phyloP scores from a whole-genome alignment of 1,284 basidiomycete genomes.

The Apiotrichum sp. region DNA sequence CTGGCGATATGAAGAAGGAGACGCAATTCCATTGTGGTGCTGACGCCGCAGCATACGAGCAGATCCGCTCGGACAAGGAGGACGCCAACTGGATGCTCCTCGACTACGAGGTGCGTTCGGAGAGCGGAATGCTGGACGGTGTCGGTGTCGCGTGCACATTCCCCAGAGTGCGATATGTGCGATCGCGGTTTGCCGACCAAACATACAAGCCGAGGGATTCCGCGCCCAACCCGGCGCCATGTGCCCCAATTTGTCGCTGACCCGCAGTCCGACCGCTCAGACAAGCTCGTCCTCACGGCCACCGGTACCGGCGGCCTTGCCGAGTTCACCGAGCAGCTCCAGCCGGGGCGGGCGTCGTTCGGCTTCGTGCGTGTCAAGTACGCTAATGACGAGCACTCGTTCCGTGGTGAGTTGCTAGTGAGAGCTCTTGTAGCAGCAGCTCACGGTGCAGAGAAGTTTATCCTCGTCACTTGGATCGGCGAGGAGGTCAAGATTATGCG shows the following conservation, averaged over 20 bases:
- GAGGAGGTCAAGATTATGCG: slow-evolving; percentile 79
- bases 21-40: background rate
- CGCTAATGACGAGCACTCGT: slow-evolving; percentile 64
- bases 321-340: slow-evolving; percentile 67
- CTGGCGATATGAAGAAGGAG: too few species aligned
- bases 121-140: too few species aligned
- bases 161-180: too few species aligned
- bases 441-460: slow-evolving; percentile 65
- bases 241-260: slow-evolving; percentile 5
- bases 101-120: slow-evolving; percentile 66
- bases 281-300: slow-evolving; percentile 67
- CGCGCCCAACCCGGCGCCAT: background rate
- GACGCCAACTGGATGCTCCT: slow-evolving; percentile 79
- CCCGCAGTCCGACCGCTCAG: slow-evolving; percentile 67
- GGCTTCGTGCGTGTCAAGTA: slow-evolving; percentile 77
- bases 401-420: slow-evolving; percentile 46
- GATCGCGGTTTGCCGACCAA: too few species aligned
- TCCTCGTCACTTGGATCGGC: slow-evolving; percentile 85
- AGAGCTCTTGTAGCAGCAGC: slow-evolving; percentile 30
- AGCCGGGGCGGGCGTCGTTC: slow-evolving; percentile 69
- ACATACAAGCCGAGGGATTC: too few species aligned
- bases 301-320: slow-evolving; percentile 71
- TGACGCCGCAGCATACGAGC: slow-evolving; percentile 62
- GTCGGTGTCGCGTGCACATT: too few species aligned
- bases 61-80: slow-evolving; percentile 72